Evolutionary conservation across 306 rosid species (phyloP), one percentile per base, ranked within the genome.

Genomic region (Fragaria vesca): DNA sequence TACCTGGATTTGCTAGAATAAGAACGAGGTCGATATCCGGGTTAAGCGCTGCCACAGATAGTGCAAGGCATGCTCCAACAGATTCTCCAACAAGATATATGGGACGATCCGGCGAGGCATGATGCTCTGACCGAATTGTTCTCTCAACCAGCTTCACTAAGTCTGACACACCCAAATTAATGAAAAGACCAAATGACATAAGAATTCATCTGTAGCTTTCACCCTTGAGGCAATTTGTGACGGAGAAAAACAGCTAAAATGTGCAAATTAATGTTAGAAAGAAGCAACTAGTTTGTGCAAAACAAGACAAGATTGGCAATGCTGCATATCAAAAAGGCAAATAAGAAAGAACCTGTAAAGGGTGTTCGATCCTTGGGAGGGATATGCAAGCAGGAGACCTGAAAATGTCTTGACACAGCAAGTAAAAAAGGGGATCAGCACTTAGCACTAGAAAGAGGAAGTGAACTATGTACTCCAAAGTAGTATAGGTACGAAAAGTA

Each of bases 371-470:
- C 96, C 80, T 75, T 80, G 18, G 82, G 90, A 30, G 99, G 97
- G 81, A 89, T 89, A 83, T 95, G 99, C 90, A 95, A 86, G 93
- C 99, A 89, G 93, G 93, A 89, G 71, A 91, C 20, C 48, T 95
- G 88, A 81, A 89, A 95, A 45, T 89, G 80, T 88, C 97, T 95
- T 78, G 83, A 87, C 77, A 65, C 79, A 84, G 51, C 28, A 43
- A 60, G 57, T 26, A 17, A 73, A 42, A 69, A 50, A 46, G 60
- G 45, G 45, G 9, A 42, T 42, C 45, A 42, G 45, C 45, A 42
- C 45, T 42, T 42, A 63, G 8, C n/a, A 77, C 57, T 12, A 21
- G 17, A 73, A 72, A 54, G 3, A 52, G 30, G 0, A 16, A 16
- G 36, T 57, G 17, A 32, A 3, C 40, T 36, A 36, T 36, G 4